phyloP scores from a whole-genome alignment of 257 asterid genomes.

The Solanum corneliomulleri region DNA sequence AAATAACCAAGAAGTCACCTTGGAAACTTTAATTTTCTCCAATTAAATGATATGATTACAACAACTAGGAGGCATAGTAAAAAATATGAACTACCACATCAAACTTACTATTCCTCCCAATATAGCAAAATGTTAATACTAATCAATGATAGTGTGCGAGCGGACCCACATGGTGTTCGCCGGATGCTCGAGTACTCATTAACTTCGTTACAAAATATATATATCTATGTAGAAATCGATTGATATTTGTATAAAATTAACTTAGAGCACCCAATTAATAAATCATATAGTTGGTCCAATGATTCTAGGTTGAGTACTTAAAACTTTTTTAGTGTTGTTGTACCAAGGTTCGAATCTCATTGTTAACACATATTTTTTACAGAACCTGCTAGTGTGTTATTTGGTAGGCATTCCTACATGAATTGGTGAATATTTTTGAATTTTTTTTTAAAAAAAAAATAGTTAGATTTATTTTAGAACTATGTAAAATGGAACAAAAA shows the following conservation, averaged over 20 bases:
- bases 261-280: no score
- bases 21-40: not conserved
- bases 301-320: no score
- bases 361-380: no score
- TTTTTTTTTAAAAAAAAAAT: not conserved
- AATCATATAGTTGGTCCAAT: no score
- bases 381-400: not conserved
- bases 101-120: not conserved
- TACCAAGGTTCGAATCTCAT: no score
- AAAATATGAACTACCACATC: not conserved
- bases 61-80: not conserved
- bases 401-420: not conserved
- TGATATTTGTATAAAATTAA: no score
- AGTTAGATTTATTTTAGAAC: not conserved
- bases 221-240: no score
- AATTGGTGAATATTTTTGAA: not conserved
- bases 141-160: not conserved
- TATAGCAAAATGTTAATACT: not conserved
- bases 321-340: no score
- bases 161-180: no score
- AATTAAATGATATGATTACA: not conserved
- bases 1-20: not conserved
- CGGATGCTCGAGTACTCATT: no score
- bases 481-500: not conserved
- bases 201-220: no score